These are phyloP conservation scores for Halophytophthora polymorphica DNA, from an alignment of 352 stramenopile genomes.

Conservation along the genomic window DNA sequence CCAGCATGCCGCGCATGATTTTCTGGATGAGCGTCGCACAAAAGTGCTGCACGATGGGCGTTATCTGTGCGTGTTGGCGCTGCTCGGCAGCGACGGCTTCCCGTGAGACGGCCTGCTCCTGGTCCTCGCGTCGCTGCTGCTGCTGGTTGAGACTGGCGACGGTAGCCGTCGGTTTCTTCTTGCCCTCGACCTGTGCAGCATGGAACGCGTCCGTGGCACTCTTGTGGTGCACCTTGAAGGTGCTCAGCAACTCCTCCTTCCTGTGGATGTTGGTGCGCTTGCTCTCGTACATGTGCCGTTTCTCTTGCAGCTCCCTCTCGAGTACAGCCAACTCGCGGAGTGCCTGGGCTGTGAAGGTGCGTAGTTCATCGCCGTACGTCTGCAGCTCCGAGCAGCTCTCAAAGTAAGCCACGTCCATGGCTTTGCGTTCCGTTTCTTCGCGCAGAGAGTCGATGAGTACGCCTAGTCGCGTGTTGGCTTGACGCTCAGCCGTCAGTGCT, in stretches of 20 bases:
- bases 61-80: constrained; percentile 14
- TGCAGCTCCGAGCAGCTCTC: constrained; percentile 65
- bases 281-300: constrained; percentile 47
- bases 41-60: constrained; percentile 54
- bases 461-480: constrained; percentile 39
- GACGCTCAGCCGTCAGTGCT: constrained; percentile 44
- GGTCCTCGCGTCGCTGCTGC: constrained; percentile 24
- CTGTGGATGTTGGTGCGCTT: constrained; percentile 54
- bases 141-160: constrained; percentile 23
- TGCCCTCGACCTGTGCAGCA: constrained; percentile 17
- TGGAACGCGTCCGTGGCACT: constrained; percentile 37
- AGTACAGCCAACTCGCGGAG: constrained; percentile 32
- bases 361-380: constrained; percentile 44
- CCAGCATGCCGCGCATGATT: constrained; percentile 64
- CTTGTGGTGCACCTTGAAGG: constrained; percentile 69
- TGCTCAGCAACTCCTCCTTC: constrained; percentile 68
- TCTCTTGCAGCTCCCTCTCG: constrained; percentile 44
- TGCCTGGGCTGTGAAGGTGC: constrained; percentile 42
- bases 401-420: constrained; percentile 78
- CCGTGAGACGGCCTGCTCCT: constrained; percentile 14
- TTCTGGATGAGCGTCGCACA: constrained; percentile 81
- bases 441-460: constrained; percentile 46
- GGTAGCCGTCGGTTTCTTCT: constrained; percentile 1
- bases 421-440: constrained; percentile 71
- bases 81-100: constrained; percentile 5